Evolutionary conservation across 2,329 filamentous ascomycete species (phyloP).

Genomic region (Didymella lethalis): DNA sequence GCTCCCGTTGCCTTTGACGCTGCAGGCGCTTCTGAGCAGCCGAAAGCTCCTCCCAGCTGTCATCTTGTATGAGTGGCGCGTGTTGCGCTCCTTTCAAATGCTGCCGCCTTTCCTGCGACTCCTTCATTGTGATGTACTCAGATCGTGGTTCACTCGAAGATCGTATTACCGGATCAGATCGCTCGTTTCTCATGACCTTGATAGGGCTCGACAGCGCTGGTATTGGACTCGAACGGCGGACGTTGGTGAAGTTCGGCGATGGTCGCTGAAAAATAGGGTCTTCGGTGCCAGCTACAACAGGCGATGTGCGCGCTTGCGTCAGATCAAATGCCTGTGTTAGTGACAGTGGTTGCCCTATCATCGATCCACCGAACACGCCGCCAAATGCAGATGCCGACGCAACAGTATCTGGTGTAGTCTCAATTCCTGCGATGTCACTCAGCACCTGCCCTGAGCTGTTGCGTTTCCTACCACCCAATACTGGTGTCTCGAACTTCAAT

Average conservation of each 20-base stretch:
- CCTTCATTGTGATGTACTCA: conserved; percentile 55
- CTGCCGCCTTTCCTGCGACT: conserved; percentile 54
- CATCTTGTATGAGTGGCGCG: conserved; percentile 27
- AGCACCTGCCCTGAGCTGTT: conserved; percentile 51
- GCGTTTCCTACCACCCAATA: conserved; percentile 51
- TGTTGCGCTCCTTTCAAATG: conserved; percentile 27
- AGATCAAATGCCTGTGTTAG: conserved; percentile 57
- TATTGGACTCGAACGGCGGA: conserved; percentile 50
- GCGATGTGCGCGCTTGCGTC: conserved; percentile 57
- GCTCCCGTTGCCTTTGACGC: conserved; percentile 33
- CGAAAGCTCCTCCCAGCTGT: conserved; percentile 44
- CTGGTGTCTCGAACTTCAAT: conserved; percentile 54
- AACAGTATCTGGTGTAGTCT: conserved; percentile 53
- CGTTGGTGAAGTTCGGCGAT: conserved; percentile 53
- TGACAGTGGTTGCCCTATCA: conserved; percentile 46
- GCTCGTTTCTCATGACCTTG: conserved; percentile 34
- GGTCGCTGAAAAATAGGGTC: conserved; percentile 56
- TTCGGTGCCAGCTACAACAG: conserved; percentile 50
- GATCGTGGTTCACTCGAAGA: conserved; percentile 53
- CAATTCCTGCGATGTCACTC: conserved; percentile 49
- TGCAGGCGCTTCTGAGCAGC: conserved; percentile 27
- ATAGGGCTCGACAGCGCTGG: conserved; percentile 51
- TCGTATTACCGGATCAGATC: conserved; percentile 34
- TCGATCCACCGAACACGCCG: conserved; percentile 33
- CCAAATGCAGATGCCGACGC: conserved; percentile 46